phyloP scores from a whole-genome alignment of 352 stramenopile species.

The Achlya hypogyna region DNA sequence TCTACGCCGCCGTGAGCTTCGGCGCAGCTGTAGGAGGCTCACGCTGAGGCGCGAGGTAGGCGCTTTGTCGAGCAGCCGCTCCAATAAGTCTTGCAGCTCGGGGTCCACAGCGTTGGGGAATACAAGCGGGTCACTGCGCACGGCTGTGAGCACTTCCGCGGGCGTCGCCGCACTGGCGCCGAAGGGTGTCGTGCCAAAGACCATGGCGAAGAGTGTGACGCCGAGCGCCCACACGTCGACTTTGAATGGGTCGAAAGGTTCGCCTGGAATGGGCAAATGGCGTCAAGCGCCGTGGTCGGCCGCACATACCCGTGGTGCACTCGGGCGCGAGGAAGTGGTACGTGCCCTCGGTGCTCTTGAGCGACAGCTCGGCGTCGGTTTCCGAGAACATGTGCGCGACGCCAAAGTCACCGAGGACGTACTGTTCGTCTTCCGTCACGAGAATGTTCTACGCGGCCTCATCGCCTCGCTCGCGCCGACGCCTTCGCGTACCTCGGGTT shows the following conservation, averaged over 20 bases:
- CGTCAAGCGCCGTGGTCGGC: conserved; percentile 36
- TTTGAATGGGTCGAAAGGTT: conserved; percentile 19
- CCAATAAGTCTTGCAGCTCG: background rate
- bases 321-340: conserved; percentile 32
- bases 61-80: conserved; percentile 8
- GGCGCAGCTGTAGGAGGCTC: background rate
- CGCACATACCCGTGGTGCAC: conserved; percentile 24
- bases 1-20: background rate
- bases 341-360: conserved; percentile 28
- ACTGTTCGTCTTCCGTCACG: background rate
- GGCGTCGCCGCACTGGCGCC: background rate
- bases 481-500: conserved; percentile 18
- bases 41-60: conserved; percentile 4
- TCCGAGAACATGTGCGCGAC: conserved; percentile 24
- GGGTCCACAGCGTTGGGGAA: conserved; percentile 6
- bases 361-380: conserved; percentile 27
- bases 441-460: conserved; percentile 8
- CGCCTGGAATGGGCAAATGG: conserved; percentile 7
- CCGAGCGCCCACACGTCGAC: conserved; percentile 31
- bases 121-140: conserved; percentile 3
- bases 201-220: conserved; percentile 28
- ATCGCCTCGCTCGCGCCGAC: background rate
- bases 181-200: conserved; percentile 29
- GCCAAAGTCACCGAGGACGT: conserved; percentile 31
- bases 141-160: background rate